A percentile compares a stretch with the other conserved stretches of the same genome.
Evolutionary conservation across 352 stramenopile species (phyloP).

Genomic region (Globisporangium rhizosaccharum): DNA sequence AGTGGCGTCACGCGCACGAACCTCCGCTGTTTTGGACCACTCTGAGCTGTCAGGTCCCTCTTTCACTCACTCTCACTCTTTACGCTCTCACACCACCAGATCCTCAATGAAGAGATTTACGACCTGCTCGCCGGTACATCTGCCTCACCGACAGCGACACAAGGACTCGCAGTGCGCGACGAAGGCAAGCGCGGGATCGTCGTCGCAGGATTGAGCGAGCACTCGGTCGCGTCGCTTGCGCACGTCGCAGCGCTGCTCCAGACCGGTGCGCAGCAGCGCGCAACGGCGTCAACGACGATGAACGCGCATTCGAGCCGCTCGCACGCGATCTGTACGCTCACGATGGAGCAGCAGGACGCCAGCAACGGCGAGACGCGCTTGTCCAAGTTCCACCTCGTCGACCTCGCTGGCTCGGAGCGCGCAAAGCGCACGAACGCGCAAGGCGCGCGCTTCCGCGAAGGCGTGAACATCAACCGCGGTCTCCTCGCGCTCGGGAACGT

Average conservation of each 20-base stretch:
- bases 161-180: slow-evolving; percentile 75
- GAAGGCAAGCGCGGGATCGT: slow-evolving; percentile 87
- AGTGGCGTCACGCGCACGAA: neutral
- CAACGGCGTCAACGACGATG: slow-evolving; percentile 68
- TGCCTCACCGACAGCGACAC: slow-evolving; percentile 12
- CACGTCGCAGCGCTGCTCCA: slow-evolving; percentile 43
- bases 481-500: slow-evolving; percentile 95
- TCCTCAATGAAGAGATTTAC: slow-evolving; percentile 96
- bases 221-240: slow-evolving; percentile 49
- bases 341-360: slow-evolving; percentile 63
- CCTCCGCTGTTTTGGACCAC: neutral
- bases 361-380: slow-evolving; percentile 28
- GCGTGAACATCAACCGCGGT: slow-evolving; percentile 92
- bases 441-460: slow-evolving; percentile 89
- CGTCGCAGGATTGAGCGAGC: slow-evolving; percentile 79
- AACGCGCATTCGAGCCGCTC: slow-evolving; percentile 79
- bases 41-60: neutral
- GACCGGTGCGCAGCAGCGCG: slow-evolving; percentile 38
- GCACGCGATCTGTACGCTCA: slow-evolving; percentile 87
- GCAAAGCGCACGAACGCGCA: slow-evolving; percentile 85
- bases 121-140: slow-evolving; percentile 79
- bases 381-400: slow-evolving; percentile 93
- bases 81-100: slow-evolving; percentile 36
- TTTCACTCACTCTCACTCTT: neutral
- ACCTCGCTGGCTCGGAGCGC: slow-evolving; percentile 94